These are phyloP conservation scores for Arthrobotrys conoides DNA, from an alignment of 2,329 filamentous ascomycete genomes.

Conservation along the genomic window DNA sequence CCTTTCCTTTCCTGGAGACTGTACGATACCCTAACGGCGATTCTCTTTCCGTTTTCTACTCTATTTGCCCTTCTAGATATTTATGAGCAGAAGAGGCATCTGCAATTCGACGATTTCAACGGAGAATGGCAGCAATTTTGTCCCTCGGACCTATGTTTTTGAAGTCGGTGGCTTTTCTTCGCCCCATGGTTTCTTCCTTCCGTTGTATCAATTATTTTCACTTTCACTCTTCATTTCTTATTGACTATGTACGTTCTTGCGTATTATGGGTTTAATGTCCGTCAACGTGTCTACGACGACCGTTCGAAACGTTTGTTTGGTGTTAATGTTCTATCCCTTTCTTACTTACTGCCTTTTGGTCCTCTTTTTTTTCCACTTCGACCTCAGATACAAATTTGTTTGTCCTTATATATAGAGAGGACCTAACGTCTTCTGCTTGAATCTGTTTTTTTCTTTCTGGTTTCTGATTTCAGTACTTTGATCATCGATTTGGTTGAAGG, in stretches of 20 bases:
- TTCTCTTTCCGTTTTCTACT: conserved; percentile 40
- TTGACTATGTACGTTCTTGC: conserved; percentile 6
- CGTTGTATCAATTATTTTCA: conserved; percentile 13
- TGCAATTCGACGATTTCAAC: conserved; percentile 26
- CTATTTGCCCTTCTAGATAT: conserved; percentile 24
- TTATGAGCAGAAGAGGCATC: conserved; percentile 19
- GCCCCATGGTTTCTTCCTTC: conserved; percentile 5
- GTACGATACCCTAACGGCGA: conserved; percentile 58
- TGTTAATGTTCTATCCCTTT: conserved; percentile 35
- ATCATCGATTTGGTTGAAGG: conserved; percentile 17
- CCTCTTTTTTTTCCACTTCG: conserved; percentile 2
- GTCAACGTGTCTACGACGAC: conserved; percentile 41
- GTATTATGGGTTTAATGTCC: conserved; percentile 51
- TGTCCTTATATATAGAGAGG: conserved; percentile 30
- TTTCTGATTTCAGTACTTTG: not conserved
- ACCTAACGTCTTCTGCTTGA: not conserved
- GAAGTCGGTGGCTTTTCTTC: conserved; percentile 17
- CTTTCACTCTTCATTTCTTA: conserved; percentile 11
- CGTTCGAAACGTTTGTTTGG: conserved; percentile 29
- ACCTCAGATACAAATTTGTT: conserved; percentile 24
- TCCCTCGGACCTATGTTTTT: conserved; percentile 12
- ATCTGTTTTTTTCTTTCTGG: not conserved
- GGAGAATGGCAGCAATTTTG: conserved; percentile 8
- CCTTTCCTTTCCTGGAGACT: conserved; percentile 39
- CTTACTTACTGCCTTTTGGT: not conserved